Evolutionary conservation across 2,329 filamentous ascomycete genomes (phyloP).

Genomic region (Triangularia verruculosa): DNA sequence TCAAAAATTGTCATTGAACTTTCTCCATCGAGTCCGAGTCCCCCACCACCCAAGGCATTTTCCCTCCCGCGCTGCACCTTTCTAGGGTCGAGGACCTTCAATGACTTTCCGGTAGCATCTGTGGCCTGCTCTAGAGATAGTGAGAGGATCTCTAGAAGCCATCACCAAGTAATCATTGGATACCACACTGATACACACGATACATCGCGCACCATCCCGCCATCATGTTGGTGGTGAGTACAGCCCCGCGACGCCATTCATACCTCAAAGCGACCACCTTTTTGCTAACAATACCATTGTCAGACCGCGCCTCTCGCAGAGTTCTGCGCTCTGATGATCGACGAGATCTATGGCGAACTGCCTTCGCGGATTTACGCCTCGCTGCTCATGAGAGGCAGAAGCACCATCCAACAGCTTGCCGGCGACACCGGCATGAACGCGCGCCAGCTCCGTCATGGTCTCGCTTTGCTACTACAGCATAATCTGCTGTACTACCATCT

Average conservation of each 20-base stretch:
- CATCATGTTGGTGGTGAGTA: conserved; percentile 38
- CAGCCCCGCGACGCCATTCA: not conserved
- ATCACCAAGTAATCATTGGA: conserved; percentile 26
- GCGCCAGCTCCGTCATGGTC: conserved; percentile 75
- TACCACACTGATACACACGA: not conserved
- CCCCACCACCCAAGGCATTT: conserved; percentile 25
- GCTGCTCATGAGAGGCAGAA: conserved; percentile 75
- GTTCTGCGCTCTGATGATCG: conserved; percentile 85
- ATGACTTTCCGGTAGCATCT: conserved; percentile 67
- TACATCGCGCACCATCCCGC: conserved; percentile 8
- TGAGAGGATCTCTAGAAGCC: conserved; percentile 74
- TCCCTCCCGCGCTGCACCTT: conserved; percentile 24
- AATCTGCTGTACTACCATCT: conserved; percentile 76
- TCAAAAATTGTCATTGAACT: conserved; percentile 22
- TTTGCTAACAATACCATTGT: conserved; percentile 27
- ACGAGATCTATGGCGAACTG: conserved; percentile 87
- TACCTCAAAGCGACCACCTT: not conserved
- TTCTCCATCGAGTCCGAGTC: conserved; percentile 15
- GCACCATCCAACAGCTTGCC: conserved; percentile 65
- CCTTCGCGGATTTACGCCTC: conserved; percentile 82
- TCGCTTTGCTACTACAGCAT: conserved; percentile 84
- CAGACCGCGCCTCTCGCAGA: conserved; percentile 74
- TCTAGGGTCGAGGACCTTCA: conserved; percentile 36
- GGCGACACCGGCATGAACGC: conserved; percentile 69
- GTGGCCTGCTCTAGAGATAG: conserved; percentile 71